A percentile compares a stretch with the other conserved stretches of the same genome.
Conservation (phyloP, 306 rosid species). For the Castanea mollissima region DNA sequence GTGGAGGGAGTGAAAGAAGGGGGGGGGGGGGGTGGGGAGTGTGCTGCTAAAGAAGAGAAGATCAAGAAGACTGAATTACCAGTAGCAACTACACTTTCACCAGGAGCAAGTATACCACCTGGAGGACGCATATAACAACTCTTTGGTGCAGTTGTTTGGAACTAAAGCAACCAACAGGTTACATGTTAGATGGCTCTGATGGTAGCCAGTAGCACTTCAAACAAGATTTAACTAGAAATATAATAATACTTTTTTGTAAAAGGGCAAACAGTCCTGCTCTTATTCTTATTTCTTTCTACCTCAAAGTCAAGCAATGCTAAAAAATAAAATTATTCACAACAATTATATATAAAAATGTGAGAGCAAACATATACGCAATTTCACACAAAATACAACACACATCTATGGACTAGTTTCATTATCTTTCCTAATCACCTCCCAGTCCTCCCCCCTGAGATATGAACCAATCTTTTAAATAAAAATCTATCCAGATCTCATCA, state of each 20-base stretch:
- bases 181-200: slow-evolving; percentile 16
- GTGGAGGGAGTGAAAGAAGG: too few relatives aligned
- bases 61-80: slow-evolving; percentile 47
- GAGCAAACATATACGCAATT: slow-evolving; percentile 7
- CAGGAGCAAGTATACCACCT: slow-evolving; percentile 80
- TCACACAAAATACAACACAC: background rate
- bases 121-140: slow-evolving; percentile 97
- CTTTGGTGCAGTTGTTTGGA: slow-evolving; percentile 96
- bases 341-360: background rate
- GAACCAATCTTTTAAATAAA: background rate
- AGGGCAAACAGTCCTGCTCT: background rate
- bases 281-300: background rate
- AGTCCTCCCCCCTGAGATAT: background rate
- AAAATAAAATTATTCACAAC: background rate
- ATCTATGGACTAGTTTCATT: slow-evolving; percentile 1
- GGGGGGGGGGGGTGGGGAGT: background rate
- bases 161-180: slow-evolving; percentile 46
- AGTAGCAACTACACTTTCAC: slow-evolving; percentile 74
- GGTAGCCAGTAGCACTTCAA: slow-evolving; percentile 1
- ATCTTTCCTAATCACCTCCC: slow-evolving; percentile 16
- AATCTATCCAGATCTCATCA: slow-evolving; percentile 3
- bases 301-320: background rate
- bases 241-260: background rate
- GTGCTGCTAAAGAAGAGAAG: background rate
- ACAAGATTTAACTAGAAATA: background rate